These are phyloP conservation scores for Zygnema circumcarinatum DNA, from an alignment of 139 green algal genomes.

Conservation along the genomic window DNA sequence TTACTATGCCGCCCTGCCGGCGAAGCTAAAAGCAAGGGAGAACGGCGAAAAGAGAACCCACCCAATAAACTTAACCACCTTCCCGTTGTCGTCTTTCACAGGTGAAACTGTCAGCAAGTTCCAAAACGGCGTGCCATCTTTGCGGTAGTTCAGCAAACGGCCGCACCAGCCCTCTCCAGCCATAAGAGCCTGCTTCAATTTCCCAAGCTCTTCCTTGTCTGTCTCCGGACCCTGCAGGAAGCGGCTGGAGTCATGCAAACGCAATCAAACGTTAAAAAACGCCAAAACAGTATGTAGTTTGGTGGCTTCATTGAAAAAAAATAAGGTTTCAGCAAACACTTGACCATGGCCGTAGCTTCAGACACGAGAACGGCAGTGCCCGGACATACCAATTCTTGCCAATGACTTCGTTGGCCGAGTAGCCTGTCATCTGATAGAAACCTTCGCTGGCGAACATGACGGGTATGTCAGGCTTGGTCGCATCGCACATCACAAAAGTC, in stretches of 20 bases:
- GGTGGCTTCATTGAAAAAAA: background rate
- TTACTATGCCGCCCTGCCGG: no score
- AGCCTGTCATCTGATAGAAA: constrained; percentile 96
- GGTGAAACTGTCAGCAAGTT: constrained; percentile 71
- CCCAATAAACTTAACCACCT: constrained; percentile 48
- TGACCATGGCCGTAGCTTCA: no score
- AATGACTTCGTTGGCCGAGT: constrained; percentile 89
- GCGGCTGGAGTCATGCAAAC: constrained; percentile 63
- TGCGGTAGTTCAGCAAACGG: constrained; percentile 91
- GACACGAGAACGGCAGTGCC: no score
- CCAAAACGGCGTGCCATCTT: constrained; percentile 82
- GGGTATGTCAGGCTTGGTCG: constrained; percentile 89
- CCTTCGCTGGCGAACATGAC: constrained; percentile 92
- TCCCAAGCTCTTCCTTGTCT: constrained; percentile 82
- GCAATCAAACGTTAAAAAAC: no score
- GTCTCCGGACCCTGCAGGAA: constrained; percentile 96
- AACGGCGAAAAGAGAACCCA: constrained; percentile 5
- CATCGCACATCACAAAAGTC: constrained; percentile 82
- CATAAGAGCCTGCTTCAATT: constrained; percentile 78
- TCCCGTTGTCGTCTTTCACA: constrained; percentile 14
- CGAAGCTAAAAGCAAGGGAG: background rate
- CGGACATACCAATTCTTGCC: constrained; percentile 86
- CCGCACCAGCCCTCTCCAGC: constrained; percentile 74
- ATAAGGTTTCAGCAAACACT: background rate
- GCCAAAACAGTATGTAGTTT: background rate